Evolutionary conservation across 371 early-diverging fungal species (phyloP).

Genomic region (Syncephalastrum contaminatum): DNA sequence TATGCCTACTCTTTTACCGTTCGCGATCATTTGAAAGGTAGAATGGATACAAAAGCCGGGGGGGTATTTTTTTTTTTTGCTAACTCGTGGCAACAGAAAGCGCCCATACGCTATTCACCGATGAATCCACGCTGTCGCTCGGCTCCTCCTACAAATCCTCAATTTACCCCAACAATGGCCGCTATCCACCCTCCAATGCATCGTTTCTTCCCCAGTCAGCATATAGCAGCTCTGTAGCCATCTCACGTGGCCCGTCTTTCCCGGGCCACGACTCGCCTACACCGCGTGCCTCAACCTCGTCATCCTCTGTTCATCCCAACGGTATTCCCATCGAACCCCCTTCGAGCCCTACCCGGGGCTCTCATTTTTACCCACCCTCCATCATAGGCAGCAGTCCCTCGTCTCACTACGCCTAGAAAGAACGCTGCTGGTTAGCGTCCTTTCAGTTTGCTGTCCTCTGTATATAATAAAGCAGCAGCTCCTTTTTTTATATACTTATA

Average conservation of each 20-base stretch:
- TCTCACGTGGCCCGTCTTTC: conserved; percentile 38
- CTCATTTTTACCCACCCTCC: conserved; percentile 6
- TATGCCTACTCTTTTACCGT: conserved; percentile 45
- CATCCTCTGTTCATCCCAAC: conserved; percentile 25
- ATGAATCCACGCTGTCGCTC: conserved; percentile 35
- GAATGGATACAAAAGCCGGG: too few relatives aligned
- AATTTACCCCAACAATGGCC: conserved; percentile 16
- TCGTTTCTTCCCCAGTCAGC: conserved; percentile 16
- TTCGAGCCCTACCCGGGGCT: conserved; percentile 9
- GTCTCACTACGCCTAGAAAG: background rate
- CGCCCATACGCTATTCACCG: conserved; percentile 33
- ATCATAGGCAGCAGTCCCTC: conserved; percentile 6
- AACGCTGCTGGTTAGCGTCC: conserved; percentile 4
- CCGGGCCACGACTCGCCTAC: conserved; percentile 35
- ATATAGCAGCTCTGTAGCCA: conserved; percentile 20
- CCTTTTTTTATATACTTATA: background rate
- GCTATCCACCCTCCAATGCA: conserved; percentile 35
- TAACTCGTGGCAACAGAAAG: conserved; percentile 19
- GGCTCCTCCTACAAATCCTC: conserved; percentile 31
- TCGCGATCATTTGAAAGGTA: conserved; percentile 45
- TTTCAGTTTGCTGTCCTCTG: too few relatives aligned
- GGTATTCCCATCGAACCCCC: conserved; percentile 11
- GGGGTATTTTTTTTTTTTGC: background rate
- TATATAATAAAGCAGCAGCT: too few relatives aligned
- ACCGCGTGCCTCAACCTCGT: conserved; percentile 48